Base-by-base conservation (phyloP, 345 rosid species). In the Gossypium anomalum region DNA sequence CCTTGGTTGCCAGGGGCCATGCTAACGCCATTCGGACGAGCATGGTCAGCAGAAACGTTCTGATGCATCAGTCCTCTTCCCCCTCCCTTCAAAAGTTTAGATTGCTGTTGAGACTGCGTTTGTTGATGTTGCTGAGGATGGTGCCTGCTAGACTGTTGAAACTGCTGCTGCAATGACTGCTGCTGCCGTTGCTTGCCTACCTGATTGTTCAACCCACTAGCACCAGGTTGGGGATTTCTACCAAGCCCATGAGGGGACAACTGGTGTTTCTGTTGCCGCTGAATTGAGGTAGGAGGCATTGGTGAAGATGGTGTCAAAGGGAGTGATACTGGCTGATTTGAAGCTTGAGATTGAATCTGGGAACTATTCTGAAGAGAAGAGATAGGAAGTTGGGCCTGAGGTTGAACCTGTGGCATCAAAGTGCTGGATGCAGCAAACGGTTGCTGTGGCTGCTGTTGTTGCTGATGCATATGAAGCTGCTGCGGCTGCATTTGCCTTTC, bases 41-140 rank as follows among this genome's bases (percentile, higher is more conserved):
- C 77, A 83, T 86, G 86, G 79, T 95, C 98, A 78, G 78, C 81
- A 48, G 81, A 53, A 49, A 81, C 80, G 77, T 86, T 90, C 83
- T 90, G 97, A 80, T 88, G 92, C 60, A 71, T 81, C 82, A 82
- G 91, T 83, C 94, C 97, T 85, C 97, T 89, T 77, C 92, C 94
- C 70, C 83, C 83, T 75, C 96, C 98, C 86, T 93, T 91, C 70
- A 80, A 52, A 75, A 84, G 76, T 81, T 93, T 95, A 75, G 84
- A 78, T 80, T 87, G 98, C 78, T 89, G 97, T 60, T 88, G 86
- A 59, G 87, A 84, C 75, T 83, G 91, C 17, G 84, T 63, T 57
- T 83, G 85, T 49, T 85, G 97, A 70, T 91, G 87, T 79, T 91
- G 93, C 74, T 89, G 94, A 82, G 97, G 98, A 74, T 93, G 99